phyloP scores from a whole-genome alignment of 805 yeast genomes.

The Wickerhamomyces ciferrii region DNA sequence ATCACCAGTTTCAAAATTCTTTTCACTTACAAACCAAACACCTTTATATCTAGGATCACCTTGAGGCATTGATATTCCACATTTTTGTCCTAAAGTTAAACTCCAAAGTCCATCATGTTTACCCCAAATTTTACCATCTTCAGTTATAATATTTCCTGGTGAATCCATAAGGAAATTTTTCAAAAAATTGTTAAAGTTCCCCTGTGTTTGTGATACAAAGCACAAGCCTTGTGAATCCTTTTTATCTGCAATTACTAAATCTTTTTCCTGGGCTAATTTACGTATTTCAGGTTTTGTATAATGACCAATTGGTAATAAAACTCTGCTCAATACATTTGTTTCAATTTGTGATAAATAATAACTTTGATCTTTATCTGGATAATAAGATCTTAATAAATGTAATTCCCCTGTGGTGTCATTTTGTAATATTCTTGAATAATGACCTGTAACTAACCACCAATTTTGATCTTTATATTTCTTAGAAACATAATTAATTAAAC shows the following conservation, averaged over 20 bases:
- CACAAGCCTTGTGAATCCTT: constrained; percentile 95
- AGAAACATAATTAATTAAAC: constrained; percentile 51
- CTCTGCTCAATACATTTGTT: constrained; percentile 36
- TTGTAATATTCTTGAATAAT: constrained; percentile 55
- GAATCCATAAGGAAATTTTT: constrained; percentile 65
- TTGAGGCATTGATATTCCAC: constrained; percentile 83
- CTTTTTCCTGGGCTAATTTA: constrained; percentile 48
- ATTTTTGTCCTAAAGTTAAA: constrained; percentile 89
- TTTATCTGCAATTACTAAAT: constrained; percentile 62
- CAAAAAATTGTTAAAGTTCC: constrained; percentile 66
- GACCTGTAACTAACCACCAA: constrained; percentile 93
- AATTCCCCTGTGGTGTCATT: constrained; percentile 24
- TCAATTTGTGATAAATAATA: constrained; percentile 75
- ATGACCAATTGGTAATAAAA: constrained; percentile 80
- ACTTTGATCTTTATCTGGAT: constrained; percentile 77
- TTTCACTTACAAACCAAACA: constrained; percentile 81
- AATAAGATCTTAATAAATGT: constrained; percentile 54
- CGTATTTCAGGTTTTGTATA: constrained; percentile 72
- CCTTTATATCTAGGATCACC: constrained; percentile 74
- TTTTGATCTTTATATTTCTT: constrained; percentile 25
- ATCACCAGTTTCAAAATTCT: constrained; percentile 59
- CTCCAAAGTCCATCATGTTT: constrained; percentile 86
- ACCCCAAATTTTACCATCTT: constrained; percentile 74
- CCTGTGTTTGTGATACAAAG: constrained; percentile 65
- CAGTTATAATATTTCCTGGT: constrained; percentile 79